Base-by-base conservation (phyloP, 306 rosid genomes). In the Ziziphus jujuba region DNA sequence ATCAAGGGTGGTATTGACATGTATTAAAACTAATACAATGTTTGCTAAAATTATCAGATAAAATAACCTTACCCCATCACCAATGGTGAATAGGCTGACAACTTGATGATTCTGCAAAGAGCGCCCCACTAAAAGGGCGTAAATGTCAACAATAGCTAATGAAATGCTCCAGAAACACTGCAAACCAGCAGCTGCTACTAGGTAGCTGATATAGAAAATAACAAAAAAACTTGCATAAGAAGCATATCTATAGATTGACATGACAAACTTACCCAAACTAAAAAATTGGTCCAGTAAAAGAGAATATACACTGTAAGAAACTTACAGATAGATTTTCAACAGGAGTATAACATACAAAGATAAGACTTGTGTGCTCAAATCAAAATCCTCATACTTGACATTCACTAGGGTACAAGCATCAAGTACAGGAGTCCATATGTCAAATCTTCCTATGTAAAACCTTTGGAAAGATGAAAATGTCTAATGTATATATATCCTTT, bases 51-150 rank as follows among this genome's bases (percentile, higher is more conserved):
- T 53, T n/a, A 20, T 16, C 22, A 50, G 44, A 25, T 43, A 65
- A 53, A 67, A 59, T 43, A 34, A 53, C 75, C 91, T 82, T 87
- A 90, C 98, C 88, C 98, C 97, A 64, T 92, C 98, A 15, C 98
- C 98, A 60, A 92, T 33, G 40, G 98, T 77, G 68, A 92, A 92
- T 49, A 88, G 71, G 65, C 82, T 57, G 69, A 90, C 82, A 61
- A 81, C 73, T 72, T 48, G 80, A 51, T 72, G 69, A 72, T 87
- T 92, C 72, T 86, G 96, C 82, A 92, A 81, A 38, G 91, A 79
- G 2, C 93, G 88, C 78, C 80, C 75, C 13, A 92, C 97, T 51
- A 86, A 73, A 63, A 90, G 87, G 40, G 98, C 98, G 73, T 92
- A 90, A 33, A 81, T 62, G 65, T 92, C 97, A 58, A 75, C 62